Percentiles rank a stretch among this genome's conserved stretches.
Evolutionary conservation across 106 monocot species (phyloP).

Genomic region (Phalaenopsis equestris): DNA sequence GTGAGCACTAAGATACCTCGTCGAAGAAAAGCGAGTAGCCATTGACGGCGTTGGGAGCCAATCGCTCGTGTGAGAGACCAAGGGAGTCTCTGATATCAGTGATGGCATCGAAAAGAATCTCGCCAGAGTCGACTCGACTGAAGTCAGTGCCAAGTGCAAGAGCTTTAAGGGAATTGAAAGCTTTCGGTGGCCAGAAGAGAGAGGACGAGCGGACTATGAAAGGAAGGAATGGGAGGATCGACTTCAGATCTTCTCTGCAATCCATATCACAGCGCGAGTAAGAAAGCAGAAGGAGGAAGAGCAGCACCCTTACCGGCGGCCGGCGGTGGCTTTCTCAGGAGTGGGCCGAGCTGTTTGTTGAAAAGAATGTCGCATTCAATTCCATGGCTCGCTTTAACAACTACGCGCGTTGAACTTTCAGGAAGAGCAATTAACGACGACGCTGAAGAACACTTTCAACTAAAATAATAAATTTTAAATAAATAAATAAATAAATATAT

Average conservation of each 20-base stretch:
- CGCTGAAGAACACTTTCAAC: too few relatives aligned
- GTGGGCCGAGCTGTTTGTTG: too few relatives aligned
- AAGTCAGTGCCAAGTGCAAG: conserved; percentile 60
- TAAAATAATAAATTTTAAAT: too few relatives aligned
- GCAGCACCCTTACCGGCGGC: too few relatives aligned
- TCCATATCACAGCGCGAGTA: conserved; percentile 34
- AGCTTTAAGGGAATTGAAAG: conserved; percentile 45
- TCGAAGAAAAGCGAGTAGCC: conserved; percentile 85
- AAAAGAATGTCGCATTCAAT: too few relatives aligned
- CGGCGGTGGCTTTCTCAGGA: too few relatives aligned
- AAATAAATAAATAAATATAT: too few relatives aligned
- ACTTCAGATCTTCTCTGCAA: conserved; percentile 44
- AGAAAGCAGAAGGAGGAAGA: background rate
- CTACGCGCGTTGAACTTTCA: too few relatives aligned
- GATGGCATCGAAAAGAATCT: conserved; percentile 63
- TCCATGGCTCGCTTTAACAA: too few relatives aligned
- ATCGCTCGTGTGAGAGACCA: conserved; percentile 30
- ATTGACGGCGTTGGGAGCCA: conserved; percentile 35
- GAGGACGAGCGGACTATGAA: conserved; percentile 44
- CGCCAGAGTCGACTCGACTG: conserved; percentile 72
- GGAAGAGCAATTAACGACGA: too few relatives aligned
- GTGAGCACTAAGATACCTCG: conserved; percentile 21
- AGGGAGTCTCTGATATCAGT: conserved; percentile 51
- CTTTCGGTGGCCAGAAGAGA: conserved; percentile 58
- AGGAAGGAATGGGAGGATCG: conserved; percentile 72